Evolutionary conservation across 805 yeast species (phyloP), one percentile per base, ranked within the genome.

Genomic region (Lachancea nothofagi): DNA sequence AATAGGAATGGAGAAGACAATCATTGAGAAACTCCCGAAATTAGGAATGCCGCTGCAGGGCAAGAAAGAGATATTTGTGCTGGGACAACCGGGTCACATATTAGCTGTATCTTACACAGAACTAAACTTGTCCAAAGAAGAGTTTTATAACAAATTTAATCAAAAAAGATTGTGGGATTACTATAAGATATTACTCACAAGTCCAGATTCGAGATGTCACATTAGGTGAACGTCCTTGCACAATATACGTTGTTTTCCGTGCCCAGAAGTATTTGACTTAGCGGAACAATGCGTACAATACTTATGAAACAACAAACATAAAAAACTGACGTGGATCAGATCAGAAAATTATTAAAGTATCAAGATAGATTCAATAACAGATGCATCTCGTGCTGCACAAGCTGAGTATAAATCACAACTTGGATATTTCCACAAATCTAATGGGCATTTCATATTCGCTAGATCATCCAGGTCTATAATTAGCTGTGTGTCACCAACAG

Each of bases 101-200:
- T 35, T 46, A 7, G 25, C 33, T 13, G 10, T 29, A 17, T 29
- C 33, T 7, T 8, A 29, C n/a, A 19, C 41, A 9, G 38, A 42
- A 30, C 9, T 41, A n/a, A 23, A 13, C 7, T 10, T 31, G 41
- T 29, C 27, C 10, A 36, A 36, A 23, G 15, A 26, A 12, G 41
- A 29, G 9, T 45, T 39, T 25, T 25, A 33, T 7, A 41, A 14
- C 14, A 24, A 37, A 9, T 46, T 48, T 5, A 24, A 36, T 29
- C 30, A 40, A 27, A 44, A 33, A 44, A 45, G 32, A 31, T 23
- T 23, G 25, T 23, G 10, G 25, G 25, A 23, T 23, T 25, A 18
- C 25, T 47, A 36, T 45, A 45, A 8, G 45, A 47, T 26, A 47
- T 45, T 4, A 42, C 36, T 0, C 32, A 43, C 10, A 48, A 46